A percentile compares a stretch with the other conserved stretches of the same genome.
These are phyloP conservation scores for Ogataea zsoltii DNA, from an alignment of 805 yeast species.

Conservation along the genomic window DNA sequence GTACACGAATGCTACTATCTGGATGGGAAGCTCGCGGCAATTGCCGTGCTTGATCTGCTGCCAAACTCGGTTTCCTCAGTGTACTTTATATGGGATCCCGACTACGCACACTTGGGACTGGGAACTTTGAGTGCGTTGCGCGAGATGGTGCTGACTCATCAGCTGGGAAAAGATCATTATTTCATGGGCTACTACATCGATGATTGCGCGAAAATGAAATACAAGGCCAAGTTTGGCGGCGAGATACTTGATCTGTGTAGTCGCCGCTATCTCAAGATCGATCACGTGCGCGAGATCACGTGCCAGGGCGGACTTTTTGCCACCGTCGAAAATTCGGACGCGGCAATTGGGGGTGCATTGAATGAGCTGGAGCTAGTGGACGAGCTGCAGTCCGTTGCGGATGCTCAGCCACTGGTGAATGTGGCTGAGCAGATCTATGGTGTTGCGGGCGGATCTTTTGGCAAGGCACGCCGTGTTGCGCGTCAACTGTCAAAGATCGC, in stretches of 20 bases:
- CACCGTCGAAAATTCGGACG: background rate
- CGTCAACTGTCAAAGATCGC: constrained; percentile 3
- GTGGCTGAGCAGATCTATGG: constrained; percentile 44
- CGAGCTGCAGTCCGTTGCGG: background rate
- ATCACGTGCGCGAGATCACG: constrained; percentile 29
- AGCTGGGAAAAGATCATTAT: constrained; percentile 54
- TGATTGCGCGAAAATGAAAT: constrained; percentile 80
- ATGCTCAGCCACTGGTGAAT: constrained; percentile 7
- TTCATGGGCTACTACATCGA: constrained; percentile 80
- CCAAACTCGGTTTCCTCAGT: constrained; percentile 81
- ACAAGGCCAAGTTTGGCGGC: constrained; percentile 79
- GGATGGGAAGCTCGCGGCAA: constrained; percentile 63
- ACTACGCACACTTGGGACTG: constrained; percentile 61
- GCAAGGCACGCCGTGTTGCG: constrained; percentile 10
- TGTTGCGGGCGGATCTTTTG: constrained; percentile 30
- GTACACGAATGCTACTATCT: constrained; percentile 77
- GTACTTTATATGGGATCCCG: constrained; percentile 88
- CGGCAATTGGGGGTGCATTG: constrained; percentile 6
- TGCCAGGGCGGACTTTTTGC: constrained; percentile 28
- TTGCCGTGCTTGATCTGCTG: constrained; percentile 74
- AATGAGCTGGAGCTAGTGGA: constrained; percentile 9
- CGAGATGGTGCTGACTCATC: constrained; percentile 58
- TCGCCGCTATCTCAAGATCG: constrained; percentile 43
- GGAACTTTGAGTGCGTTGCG: constrained; percentile 78
- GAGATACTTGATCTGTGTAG: constrained; percentile 60